These are phyloP conservation scores for Kodamaea fukazawae DNA, from an alignment of 805 yeast genomes.

Conservation along the genomic window DNA sequence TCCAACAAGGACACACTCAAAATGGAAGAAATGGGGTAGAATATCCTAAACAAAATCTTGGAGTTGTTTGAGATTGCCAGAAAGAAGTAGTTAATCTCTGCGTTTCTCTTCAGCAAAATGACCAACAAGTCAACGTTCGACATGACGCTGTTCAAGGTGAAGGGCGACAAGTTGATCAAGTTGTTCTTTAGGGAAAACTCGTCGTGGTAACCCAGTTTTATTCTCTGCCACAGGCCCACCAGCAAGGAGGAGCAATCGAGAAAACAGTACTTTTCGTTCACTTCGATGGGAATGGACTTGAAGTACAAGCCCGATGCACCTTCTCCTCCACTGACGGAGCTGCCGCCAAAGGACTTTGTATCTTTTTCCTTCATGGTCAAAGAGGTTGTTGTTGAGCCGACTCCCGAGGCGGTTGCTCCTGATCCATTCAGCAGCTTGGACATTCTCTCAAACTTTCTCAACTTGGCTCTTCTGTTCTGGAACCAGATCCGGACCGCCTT, in stretches of 20 bases:
- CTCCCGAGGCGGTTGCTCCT: neutral
- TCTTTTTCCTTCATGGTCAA: constrained; percentile 3
- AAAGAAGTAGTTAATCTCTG: constrained; percentile 75
- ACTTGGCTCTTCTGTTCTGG: constrained; percentile 81
- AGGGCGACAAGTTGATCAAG: constrained; percentile 63
- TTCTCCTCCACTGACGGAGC: neutral
- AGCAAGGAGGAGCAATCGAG: constrained; percentile 66
- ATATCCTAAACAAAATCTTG: constrained; percentile 68
- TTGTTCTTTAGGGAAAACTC: constrained; percentile 43
- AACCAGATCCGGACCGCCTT: constrained; percentile 92
- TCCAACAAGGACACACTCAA: constrained; percentile 54
- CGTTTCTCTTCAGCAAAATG: constrained; percentile 66
- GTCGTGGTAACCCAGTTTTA: constrained; percentile 57
- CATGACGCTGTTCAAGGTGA: constrained; percentile 62
- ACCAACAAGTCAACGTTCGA: constrained; percentile 66
- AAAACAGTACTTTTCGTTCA: constrained; percentile 66
- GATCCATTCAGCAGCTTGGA: constrained; percentile 9
- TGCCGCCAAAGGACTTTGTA: neutral
- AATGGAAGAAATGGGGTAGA: constrained; percentile 64
- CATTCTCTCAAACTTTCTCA: constrained; percentile 61
- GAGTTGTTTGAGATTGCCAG: constrained; percentile 67
- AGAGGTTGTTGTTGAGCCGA: neutral
- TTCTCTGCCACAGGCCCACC: constrained; percentile 80
- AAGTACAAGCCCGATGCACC: neutral
- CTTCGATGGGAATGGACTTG: constrained; percentile 43